Base-by-base conservation (phyloP, 2,329 filamentous ascomycete species). In the Phialocephala sp. region DNA sequence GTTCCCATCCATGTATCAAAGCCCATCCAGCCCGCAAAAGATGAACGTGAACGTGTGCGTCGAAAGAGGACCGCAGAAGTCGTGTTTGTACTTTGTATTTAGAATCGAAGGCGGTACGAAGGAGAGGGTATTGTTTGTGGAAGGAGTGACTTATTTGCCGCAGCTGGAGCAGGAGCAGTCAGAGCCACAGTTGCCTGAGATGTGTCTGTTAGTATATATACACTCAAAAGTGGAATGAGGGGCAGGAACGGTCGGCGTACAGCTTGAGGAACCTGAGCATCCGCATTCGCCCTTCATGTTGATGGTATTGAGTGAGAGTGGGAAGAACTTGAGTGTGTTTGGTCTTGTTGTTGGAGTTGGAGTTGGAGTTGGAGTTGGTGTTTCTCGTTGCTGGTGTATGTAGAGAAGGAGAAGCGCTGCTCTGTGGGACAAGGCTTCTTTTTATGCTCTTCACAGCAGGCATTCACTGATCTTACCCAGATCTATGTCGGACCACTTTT, bases 271-370 rank as follows among this genome's bases (percentile, higher is more conserved):
- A 69, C 74, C 73, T 63, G 76, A 77, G 76, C 76, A 78, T 76
- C 76, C 76, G 71, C 76, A 78, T 69, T 78, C 76, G 68, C 75
- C 76, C 75, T 77, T 77, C 76, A 78, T 78, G 63, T 73, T 78
- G 75, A 72, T 63, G 63, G 69, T 47, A 57, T 65, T 60, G 60
- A 59, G 32, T 63, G 57, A 22, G 60, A 35, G 50, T 60, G 63
- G 55, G 36, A 27, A 22, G 18, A 24, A 32, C 39, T 47, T 32
- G 18, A 52, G 24, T 15, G 43, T 62, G 52, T 36, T 11, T 59
- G 43, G 14, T 62, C 18, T 62, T 36, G 47, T 59, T 3, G 32
- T 45, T 52, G 24, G 11, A 20, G 56, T 6, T 50, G 6, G 24
- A 18, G 32, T 43, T 52, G 24, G 9, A 20, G 55, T 6, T 50